phyloP scores from a whole-genome alignment of 2,329 filamentous ascomycete species.

The Sordariomycetes sp. region DNA sequence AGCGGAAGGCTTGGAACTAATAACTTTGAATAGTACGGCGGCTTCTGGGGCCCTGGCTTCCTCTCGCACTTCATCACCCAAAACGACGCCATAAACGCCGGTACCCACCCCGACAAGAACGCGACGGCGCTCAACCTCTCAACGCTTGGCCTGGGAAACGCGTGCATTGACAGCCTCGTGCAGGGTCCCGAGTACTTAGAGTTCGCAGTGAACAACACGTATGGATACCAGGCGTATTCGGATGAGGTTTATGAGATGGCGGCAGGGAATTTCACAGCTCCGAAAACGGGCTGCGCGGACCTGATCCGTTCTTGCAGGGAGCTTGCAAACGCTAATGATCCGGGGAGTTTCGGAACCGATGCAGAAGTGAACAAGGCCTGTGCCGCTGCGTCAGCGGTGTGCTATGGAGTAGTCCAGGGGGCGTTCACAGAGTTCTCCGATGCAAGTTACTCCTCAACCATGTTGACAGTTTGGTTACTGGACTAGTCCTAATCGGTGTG shows the following conservation, averaged over 20 bases:
- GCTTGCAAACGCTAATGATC: conserved; percentile 23
- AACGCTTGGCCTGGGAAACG: conserved; percentile 59
- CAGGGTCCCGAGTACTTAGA: conserved; percentile 43
- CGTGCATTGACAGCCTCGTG: conserved; percentile 50
- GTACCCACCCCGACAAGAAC: conserved; percentile 19
- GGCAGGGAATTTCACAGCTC: background rate
- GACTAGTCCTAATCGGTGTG: background rate
- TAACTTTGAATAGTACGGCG: conserved; percentile 48
- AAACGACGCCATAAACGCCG: conserved; percentile 31
- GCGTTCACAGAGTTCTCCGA: conserved; percentile 18
- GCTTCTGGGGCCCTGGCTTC: conserved; percentile 56
- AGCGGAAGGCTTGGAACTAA: background rate
- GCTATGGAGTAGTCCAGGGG: conserved; percentile 6
- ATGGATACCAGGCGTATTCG: conserved; percentile 44
- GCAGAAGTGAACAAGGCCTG: conserved; percentile 30
- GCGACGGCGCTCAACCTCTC: conserved; percentile 37
- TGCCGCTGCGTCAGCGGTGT: conserved; percentile 28
- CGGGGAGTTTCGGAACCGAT: conserved; percentile 23
- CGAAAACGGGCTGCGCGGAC: conserved; percentile 20
- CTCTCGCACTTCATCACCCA: conserved; percentile 45
- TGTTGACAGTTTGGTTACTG: background rate
- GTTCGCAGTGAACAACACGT: conserved; percentile 53
- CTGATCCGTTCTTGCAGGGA: background rate
- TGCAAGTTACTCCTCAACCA: background rate
- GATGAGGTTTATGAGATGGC: conserved; percentile 19